A percentile compares a stretch with the other conserved stretches of the same genome.
Evolutionary conservation across 2,329 filamentous ascomycete species (phyloP).

Genomic region (Fonsecaea erecta): DNA sequence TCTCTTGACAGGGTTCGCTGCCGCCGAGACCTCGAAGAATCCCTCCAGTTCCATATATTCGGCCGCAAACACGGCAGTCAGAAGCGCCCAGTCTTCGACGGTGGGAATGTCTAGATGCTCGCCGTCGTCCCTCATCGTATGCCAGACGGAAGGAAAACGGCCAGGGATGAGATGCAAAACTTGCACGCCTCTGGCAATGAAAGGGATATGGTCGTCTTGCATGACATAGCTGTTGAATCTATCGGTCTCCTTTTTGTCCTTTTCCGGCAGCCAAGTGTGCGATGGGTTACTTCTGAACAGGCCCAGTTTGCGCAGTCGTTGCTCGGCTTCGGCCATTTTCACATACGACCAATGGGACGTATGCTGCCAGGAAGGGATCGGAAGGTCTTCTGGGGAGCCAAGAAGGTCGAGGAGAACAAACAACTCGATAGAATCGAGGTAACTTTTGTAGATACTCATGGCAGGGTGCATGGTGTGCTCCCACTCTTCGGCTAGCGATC

Average conservation of each 20-base stretch:
- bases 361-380: slow-evolving; percentile 82
- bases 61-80: slow-evolving; percentile 80
- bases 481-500: slow-evolving; percentile 82
- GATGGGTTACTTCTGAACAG: slow-evolving; percentile 65
- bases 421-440: slow-evolving; percentile 78
- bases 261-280: slow-evolving; percentile 40
- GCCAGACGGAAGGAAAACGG: slow-evolving; percentile 85
- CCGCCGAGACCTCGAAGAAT: slow-evolving; percentile 46
- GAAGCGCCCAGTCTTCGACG: slow-evolving; percentile 83
- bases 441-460: slow-evolving; percentile 74
- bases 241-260: slow-evolving; percentile 42
- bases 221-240: slow-evolving; percentile 60
- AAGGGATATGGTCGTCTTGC: slow-evolving; percentile 89
- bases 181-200: slow-evolving; percentile 83
- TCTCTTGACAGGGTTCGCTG: slow-evolving; percentile 27
- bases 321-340: slow-evolving; percentile 73
- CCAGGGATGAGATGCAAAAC: slow-evolving; percentile 86
- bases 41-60: slow-evolving; percentile 89
- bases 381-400: slow-evolving; percentile 66
- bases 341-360: slow-evolving; percentile 94
- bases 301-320: slow-evolving; percentile 69
- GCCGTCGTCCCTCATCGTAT: slow-evolving; percentile 80
- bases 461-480: slow-evolving; percentile 70
- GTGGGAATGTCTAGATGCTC: slow-evolving; percentile 80
- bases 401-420: slow-evolving; percentile 93